A percentile compares a stretch with the other conserved stretches of the same genome.
Conservation (phyloP, 345 rosid genomes). For the Brassica incana region DNA sequence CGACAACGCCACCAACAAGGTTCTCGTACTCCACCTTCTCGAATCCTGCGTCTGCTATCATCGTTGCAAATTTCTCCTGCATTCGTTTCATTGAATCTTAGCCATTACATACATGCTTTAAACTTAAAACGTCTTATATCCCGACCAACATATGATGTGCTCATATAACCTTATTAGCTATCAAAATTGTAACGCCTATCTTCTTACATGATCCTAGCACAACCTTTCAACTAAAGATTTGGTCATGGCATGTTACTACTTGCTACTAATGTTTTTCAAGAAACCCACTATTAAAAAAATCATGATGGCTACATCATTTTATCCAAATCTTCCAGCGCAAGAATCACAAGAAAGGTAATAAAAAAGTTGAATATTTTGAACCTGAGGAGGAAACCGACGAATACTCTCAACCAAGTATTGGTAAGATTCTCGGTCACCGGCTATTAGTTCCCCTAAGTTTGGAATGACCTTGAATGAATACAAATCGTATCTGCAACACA, state of each 20-base stretch:
- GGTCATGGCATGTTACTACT: not conserved
- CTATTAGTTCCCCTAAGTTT: conserved; percentile 73
- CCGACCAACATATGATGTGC: not conserved
- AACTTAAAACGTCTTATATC: not conserved
- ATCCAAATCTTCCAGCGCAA: not conserved
- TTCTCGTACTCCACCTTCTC: conserved; percentile 95
- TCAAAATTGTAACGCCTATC: not conserved
- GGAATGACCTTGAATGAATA: conserved; percentile 90
- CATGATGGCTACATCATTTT: not conserved
- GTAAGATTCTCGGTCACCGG: conserved; percentile 80
- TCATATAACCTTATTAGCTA: not conserved
- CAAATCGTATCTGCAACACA: conserved; percentile 67
- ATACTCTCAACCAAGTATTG: conserved; percentile 93
- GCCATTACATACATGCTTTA: not conserved
- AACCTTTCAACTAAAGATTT: conserved; percentile 10
- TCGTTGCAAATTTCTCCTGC: conserved; percentile 83
- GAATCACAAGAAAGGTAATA: not conserved
- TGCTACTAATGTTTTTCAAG: not conserved
- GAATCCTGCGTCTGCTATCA: conserved; percentile 92
- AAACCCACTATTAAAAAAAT: conserved; percentile 12
- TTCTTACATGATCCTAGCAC: not conserved
- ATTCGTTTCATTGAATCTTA: not conserved
- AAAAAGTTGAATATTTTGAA: conserved; percentile 14
- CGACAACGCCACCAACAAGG: conserved; percentile 90
- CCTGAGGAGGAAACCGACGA: conserved; percentile 94